phyloP scores from a whole-genome alignment of 2,329 filamentous ascomycete species.

The Clarireedia paspali region DNA sequence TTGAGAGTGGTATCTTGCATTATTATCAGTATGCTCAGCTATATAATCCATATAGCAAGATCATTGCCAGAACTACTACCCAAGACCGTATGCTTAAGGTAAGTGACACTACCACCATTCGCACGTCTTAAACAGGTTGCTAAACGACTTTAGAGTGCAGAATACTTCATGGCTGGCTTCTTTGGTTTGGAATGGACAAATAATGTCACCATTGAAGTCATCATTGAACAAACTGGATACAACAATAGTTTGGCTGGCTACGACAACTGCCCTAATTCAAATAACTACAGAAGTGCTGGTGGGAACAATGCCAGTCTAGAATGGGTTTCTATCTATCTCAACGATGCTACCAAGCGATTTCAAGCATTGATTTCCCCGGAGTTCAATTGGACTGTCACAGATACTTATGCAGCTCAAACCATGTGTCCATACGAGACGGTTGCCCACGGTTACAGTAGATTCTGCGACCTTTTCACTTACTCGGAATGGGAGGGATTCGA shows the following conservation, averaged over 20 bases:
- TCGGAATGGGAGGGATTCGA: constrained; percentile 67
- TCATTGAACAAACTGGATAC: constrained; percentile 55
- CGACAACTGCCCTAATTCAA: constrained; percentile 56
- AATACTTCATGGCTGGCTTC: constrained; percentile 73
- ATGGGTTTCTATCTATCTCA: constrained; percentile 60
- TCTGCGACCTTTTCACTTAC: constrained; percentile 68
- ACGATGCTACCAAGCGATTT: constrained; percentile 54
- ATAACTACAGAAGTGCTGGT: constrained; percentile 36
- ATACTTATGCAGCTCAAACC: constrained; percentile 60
- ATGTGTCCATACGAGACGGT: constrained; percentile 74
- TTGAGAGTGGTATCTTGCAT: constrained; percentile 62
- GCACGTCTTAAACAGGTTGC: background rate
- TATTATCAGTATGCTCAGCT: constrained; percentile 50
- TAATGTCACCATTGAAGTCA: constrained; percentile 64
- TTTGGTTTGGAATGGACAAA: constrained; percentile 68
- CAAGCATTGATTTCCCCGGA: constrained; percentile 41
- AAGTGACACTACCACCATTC: constrained; percentile 29
- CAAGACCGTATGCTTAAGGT: constrained; percentile 68
- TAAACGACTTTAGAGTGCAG: constrained; percentile 37
- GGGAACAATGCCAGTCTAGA: constrained; percentile 45
- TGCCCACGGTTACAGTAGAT: constrained; percentile 66
- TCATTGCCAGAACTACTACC: constrained; percentile 66
- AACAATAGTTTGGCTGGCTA: constrained; percentile 68
- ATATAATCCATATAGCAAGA: constrained; percentile 65
- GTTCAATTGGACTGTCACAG: constrained; percentile 56